phyloP scores from a whole-genome alignment of 371 early-diverging fungal genomes.

The Mycotypha africana region DNA sequence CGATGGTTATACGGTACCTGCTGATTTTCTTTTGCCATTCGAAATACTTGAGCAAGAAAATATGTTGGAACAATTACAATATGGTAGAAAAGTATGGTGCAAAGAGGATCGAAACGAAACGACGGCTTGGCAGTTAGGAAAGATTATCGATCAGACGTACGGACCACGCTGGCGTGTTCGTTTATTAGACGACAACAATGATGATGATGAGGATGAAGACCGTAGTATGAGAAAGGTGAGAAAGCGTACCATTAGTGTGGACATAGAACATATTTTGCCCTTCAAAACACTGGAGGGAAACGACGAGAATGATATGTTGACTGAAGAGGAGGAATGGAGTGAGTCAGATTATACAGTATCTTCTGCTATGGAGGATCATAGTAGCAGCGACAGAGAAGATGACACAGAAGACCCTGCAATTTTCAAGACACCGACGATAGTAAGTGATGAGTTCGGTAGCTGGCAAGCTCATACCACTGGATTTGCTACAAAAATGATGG shows the following conservation, averaged over 20 bases:
- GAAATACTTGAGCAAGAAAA: too few species aligned
- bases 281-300: constrained; percentile 3
- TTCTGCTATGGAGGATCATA: background rate
- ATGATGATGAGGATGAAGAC: too few species aligned
- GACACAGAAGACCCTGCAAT: background rate
- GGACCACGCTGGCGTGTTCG: constrained; percentile 12
- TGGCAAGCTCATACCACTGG: constrained; percentile 32
- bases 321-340: constrained; percentile 1
- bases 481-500: constrained; percentile 32
- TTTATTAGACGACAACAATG: background rate
- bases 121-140: constrained; percentile 9
- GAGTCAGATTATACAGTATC: constrained; percentile 7
- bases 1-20: constrained; percentile 14
- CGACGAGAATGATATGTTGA: constrained; percentile 2
- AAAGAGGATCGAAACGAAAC: constrained; percentile 1
- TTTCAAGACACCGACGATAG: background rate
- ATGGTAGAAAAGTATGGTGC: constrained; percentile 13
- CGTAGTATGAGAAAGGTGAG: too few species aligned
- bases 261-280: constrained; percentile 16
- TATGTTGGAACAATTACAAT: constrained; percentile 3
- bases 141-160: constrained; percentile 3
- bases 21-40: constrained; percentile 9
- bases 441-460: constrained; percentile 6
- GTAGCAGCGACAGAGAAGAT: constrained; percentile 2
- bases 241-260: constrained; percentile 1